Conservation (phyloP, 2,329 filamentous ascomycete genomes). For the Chrysoporthe puriensis region DNA sequence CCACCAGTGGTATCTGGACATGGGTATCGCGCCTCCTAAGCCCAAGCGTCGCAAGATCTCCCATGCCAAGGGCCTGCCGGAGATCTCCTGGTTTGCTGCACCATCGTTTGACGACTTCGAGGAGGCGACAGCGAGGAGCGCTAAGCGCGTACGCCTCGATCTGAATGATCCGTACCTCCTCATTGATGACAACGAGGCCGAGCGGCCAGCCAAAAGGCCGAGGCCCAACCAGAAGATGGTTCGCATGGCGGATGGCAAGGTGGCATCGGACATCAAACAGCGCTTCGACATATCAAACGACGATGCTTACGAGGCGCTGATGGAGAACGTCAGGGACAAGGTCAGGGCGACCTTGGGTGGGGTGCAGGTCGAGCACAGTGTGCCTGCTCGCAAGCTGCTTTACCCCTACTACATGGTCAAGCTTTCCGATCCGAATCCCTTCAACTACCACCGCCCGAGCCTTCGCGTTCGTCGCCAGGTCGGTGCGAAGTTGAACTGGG, state of each 20-base stretch:
- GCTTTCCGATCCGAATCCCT: constrained; percentile 69
- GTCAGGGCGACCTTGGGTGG: constrained; percentile 90
- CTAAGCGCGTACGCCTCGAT: constrained; percentile 81
- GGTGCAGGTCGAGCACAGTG: constrained; percentile 89
- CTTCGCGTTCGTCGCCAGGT: constrained; percentile 72
- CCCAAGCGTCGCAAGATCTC: constrained; percentile 67
- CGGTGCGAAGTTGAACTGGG: constrained; percentile 72
- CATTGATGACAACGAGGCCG: constrained; percentile 74
- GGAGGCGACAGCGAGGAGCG: constrained; percentile 69
- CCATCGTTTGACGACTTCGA: constrained; percentile 83
- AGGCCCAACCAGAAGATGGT: constrained; percentile 61
- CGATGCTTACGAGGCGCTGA: constrained; percentile 90
- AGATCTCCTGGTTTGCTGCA: constrained; percentile 62
- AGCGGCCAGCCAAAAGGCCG: constrained; percentile 63
- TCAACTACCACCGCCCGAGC: constrained; percentile 80
- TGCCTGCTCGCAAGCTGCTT: constrained; percentile 87
- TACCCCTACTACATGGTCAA: constrained; percentile 97
- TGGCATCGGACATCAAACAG: constrained; percentile 73
- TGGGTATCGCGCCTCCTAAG: constrained; percentile 54
- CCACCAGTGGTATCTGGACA: constrained; percentile 67
- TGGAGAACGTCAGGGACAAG: constrained; percentile 96
- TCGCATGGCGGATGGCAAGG: constrained; percentile 68
- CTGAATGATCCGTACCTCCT: constrained; percentile 87
- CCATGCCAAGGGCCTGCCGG: constrained; percentile 56
- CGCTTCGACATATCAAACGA: constrained; percentile 98